Conservation (phyloP, 2,329 filamentous ascomycete species). For the Xylariaceae sp. region DNA sequence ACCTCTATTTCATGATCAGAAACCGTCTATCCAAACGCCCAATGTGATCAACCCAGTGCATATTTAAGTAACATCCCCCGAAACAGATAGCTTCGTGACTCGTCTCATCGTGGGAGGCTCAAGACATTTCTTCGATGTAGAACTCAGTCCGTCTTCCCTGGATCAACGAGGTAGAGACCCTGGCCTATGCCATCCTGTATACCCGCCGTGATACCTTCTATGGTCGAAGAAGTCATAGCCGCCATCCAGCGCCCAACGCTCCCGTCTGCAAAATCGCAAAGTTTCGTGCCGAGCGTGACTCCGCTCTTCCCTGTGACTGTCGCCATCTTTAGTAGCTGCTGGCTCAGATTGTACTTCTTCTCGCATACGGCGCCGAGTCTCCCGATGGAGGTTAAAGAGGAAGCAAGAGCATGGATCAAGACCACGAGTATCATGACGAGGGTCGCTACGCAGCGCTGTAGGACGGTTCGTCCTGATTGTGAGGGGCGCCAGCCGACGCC, state of each 20-base stretch:
- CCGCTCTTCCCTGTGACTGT: conserved; percentile 51
- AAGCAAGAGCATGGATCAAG: conserved; percentile 57
- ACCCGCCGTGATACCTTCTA: conserved; percentile 62
- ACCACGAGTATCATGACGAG: conserved; percentile 57
- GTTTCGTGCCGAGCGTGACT: conserved; percentile 47
- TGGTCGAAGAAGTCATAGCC: conserved; percentile 55
- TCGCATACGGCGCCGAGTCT: conserved; percentile 58
- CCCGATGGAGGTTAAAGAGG: conserved; percentile 49
- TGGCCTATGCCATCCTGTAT: conserved; percentile 59
- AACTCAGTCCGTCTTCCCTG: conserved; percentile 3
- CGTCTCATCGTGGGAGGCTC: too few relatives aligned
- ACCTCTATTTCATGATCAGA: too few relatives aligned
- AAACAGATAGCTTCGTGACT: too few relatives aligned
- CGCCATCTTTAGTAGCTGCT: conserved; percentile 51
- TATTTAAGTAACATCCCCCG: too few relatives aligned
- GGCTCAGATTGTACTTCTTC: conserved; percentile 60
- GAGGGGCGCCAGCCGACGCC: conserved; percentile 12
- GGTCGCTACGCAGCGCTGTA: conserved; percentile 56
- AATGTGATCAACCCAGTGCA: too few relatives aligned
- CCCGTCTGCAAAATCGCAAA: conserved; percentile 61
- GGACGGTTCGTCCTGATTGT: conserved; percentile 32
- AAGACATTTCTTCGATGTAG: too few relatives aligned
- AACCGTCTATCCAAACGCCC: too few relatives aligned
- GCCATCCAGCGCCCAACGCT: conserved; percentile 57
- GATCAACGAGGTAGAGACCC: conserved; percentile 24